These are phyloP conservation scores for Claviceps sp. DNA, from an alignment of 2,329 filamentous ascomycete species.

Conservation along the genomic window DNA sequence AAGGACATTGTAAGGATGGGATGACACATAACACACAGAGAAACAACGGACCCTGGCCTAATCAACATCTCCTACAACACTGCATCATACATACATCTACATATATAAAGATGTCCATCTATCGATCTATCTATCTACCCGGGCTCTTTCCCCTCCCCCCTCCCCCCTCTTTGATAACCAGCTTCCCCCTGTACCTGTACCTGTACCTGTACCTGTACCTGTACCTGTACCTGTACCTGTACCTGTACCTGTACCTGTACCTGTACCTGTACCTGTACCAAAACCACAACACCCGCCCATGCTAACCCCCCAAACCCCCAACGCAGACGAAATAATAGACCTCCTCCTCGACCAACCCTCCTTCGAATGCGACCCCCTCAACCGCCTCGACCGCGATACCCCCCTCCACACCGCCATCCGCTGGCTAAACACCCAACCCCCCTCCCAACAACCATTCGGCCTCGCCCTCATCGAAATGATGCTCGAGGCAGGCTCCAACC, in stretches of 20 bases:
- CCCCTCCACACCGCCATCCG: constrained; percentile 67
- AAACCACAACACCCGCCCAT: background rate
- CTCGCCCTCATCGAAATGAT: constrained; percentile 62
- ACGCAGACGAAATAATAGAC: constrained; percentile 64
- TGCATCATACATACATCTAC: no score
- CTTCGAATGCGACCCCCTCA: constrained; percentile 72
- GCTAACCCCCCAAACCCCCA: background rate
- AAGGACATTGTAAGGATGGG: constrained; percentile 62
- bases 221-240: no score
- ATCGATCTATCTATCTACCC: no score
- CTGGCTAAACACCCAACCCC: constrained; percentile 57
- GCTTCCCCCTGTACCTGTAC: no score
- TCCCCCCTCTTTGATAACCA: no score
- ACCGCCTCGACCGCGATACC: constrained; percentile 59
- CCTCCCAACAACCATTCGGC: constrained; percentile 50
- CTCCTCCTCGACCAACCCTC: constrained; percentile 69
- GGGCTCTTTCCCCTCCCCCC: no score
- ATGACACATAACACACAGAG: background rate
- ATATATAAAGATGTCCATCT: no score
- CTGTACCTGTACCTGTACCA: no score
- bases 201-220: no score
- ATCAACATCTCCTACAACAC: no score
- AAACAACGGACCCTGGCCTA: background rate
- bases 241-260: no score
- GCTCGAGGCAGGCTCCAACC: constrained; percentile 59